Conservation (phyloP, 2,329 filamentous ascomycete genomes). For the Monilinia fructigena region DNA sequence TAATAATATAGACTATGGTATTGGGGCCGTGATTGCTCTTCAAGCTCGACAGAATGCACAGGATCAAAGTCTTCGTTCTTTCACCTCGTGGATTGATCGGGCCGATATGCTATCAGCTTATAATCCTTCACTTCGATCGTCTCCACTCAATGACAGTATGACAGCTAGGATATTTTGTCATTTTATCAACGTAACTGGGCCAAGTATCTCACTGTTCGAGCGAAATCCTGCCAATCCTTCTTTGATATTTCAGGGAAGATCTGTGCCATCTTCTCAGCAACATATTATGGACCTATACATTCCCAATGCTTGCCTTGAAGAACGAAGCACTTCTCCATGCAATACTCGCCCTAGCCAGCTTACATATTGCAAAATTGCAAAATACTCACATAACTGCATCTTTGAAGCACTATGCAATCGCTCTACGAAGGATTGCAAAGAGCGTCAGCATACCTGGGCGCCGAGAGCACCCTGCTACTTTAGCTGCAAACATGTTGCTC, state of each 20-base stretch:
- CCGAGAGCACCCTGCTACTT: conserved; percentile 72
- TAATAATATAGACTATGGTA: conserved; percentile 20
- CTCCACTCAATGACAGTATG: conserved; percentile 75
- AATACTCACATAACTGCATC: conserved; percentile 72
- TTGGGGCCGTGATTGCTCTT: conserved; percentile 31
- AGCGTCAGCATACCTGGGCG: conserved; percentile 68
- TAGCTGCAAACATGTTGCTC: conserved; percentile 84
- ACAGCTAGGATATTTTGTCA: conserved; percentile 85
- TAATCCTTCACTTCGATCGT: conserved; percentile 60
- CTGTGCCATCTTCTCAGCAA: conserved; percentile 62
- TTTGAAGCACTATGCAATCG: conserved; percentile 87
- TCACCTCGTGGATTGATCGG: conserved; percentile 45
- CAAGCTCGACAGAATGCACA: conserved; percentile 36
- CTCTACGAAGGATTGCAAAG: conserved; percentile 73
- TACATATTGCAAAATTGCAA: conserved; percentile 85
- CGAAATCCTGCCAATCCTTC: conserved; percentile 73
- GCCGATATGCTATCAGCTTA: conserved; percentile 62
- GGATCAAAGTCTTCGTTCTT: conserved; percentile 45
- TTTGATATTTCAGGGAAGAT: conserved; percentile 60
- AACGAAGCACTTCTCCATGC: conserved; percentile 87
- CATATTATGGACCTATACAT: conserved; percentile 70
- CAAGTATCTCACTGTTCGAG: conserved; percentile 84
- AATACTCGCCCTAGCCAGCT: conserved; percentile 80
- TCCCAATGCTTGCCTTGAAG: conserved; percentile 79
- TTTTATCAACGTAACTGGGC: conserved; percentile 85